Percentiles rank a stretch among this genome's conserved stretches.
Conservation (phyloP, 495 filamentous ascomycete species). For the Penicillium chermesinum region DNA sequence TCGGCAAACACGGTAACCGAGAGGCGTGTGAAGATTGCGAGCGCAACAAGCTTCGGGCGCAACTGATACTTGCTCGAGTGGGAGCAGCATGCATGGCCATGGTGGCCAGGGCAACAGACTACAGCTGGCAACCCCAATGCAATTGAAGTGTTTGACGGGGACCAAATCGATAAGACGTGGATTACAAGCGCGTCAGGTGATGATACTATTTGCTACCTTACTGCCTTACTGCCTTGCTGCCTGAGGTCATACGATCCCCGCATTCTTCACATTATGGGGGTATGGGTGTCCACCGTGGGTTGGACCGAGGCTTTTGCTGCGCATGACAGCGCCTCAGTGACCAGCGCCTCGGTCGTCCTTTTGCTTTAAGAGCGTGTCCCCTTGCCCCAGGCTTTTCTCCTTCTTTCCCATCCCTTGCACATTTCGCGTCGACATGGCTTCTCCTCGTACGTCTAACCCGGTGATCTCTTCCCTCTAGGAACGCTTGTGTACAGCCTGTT, state of each 20-base stretch:
- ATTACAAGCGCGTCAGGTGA: no score
- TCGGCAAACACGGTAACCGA: not conserved
- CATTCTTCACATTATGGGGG: not conserved
- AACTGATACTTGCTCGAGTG: not conserved
- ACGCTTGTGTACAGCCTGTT: not conserved
- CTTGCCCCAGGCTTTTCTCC: constrained; percentile 17
- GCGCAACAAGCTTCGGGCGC: not conserved
- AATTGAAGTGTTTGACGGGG: no score
- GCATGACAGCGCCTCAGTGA: constrained; percentile 10
- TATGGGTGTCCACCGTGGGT: not conserved
- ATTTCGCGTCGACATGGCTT: constrained; percentile 58
- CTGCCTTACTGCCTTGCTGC: not conserved
- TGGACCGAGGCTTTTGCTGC: constrained; percentile 16
- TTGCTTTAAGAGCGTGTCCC: constrained; percentile 15
- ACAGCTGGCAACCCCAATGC: not conserved
- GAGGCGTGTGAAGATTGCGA: not conserved
- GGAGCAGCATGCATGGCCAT: not conserved
- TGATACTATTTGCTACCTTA: not conserved
- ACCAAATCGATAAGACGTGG: no score
- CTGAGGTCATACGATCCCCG: not conserved
- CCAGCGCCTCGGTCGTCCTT: constrained; percentile 13
- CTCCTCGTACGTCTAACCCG: constrained; percentile 62
- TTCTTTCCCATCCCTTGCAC: constrained; percentile 13
- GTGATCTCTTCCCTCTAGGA: not conserved
- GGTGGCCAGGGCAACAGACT: not conserved